Base-by-base conservation (phyloP, 495 filamentous ascomycete genomes). In the Cryomyces minteri region DNA sequence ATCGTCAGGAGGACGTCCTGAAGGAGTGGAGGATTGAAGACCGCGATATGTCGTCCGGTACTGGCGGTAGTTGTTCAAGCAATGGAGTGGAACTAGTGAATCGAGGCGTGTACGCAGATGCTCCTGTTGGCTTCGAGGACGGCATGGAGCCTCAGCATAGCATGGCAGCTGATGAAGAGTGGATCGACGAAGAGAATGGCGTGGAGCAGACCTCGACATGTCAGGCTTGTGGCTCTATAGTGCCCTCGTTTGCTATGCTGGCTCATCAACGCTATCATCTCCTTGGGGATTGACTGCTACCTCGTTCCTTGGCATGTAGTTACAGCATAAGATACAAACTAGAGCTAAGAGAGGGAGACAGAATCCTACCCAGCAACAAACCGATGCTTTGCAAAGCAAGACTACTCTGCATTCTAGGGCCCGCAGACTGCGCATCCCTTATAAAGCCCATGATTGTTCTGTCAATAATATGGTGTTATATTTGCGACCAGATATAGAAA, bases 231-330 rank as follows among this genome's bases (percentile, higher is more conserved):
- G 77, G 75, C 8, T 70, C 71, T 11, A 50, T 61, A 5, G 76
- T 90, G 45, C 84, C 84, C 0, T 48, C 63, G 9, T 90, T 88
- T 62, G 85, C 84, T 5, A 69, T 77, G 55, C 50, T 67, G 14
- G 84, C 84, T 4, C 85, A 93, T 60, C 62, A 69, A 49, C 65
- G 80, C 43, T 93, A 76, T 53, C 85, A 93, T 62, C 54, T 51
- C 29, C 48, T 70, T 43, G 62, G 55, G 8, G 56, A 65, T 28
- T 61, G 34, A 38, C 9, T 1, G 34, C 1, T 10, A 38, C 34
- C 1, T 38, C 3, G 18, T 25, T 25, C 18, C 18, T 25, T 25
- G 18, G 18, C 2, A 25, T 25, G 18, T 25, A 25, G 18, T 25
- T 25, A 25, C 18, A 25, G 18, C 18, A 25, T 25, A 25, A 25